Conservation (phyloP, 2,329 filamentous ascomycete genomes). For the Cladosporium sphaerospermum region DNA sequence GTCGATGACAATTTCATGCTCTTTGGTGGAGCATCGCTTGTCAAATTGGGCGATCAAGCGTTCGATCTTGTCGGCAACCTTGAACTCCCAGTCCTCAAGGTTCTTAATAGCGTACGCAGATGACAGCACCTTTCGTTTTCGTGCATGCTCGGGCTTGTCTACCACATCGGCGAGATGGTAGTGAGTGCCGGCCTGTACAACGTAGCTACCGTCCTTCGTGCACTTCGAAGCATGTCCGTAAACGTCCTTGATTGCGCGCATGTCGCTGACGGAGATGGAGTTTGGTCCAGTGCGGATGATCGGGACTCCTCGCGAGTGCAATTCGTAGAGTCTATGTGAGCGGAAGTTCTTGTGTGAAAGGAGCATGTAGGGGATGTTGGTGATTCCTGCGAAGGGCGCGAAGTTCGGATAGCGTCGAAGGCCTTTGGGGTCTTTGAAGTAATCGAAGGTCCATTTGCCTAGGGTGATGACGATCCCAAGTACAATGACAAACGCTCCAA, state of each 20-base stretch:
- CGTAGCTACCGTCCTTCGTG: slow-evolving; percentile 32
- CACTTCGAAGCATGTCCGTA: slow-evolving; percentile 34
- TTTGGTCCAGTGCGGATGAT: slow-evolving; percentile 45
- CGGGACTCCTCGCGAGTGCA: slow-evolving; percentile 39
- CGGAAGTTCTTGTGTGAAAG: slow-evolving; percentile 38
- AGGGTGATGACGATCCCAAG: slow-evolving; percentile 13
- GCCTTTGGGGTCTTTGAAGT: slow-evolving; percentile 42
- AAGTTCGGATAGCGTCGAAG: slow-evolving; percentile 45
- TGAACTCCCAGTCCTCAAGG: slow-evolving; percentile 36
- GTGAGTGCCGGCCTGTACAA: slow-evolving; percentile 27
- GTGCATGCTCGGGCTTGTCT: slow-evolving; percentile 34
- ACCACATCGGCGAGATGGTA: slow-evolving; percentile 34
- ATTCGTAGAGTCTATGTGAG: slow-evolving; percentile 34
- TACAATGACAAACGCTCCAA: slow-evolving; percentile 14
- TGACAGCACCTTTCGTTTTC: slow-evolving; percentile 35
- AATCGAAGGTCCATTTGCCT: slow-evolving; percentile 24
- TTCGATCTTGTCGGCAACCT: slow-evolving; percentile 33
- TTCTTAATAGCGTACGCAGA: slow-evolving; percentile 37
- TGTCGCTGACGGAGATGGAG: slow-evolving; percentile 37
- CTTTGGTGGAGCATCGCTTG: slow-evolving; percentile 22
- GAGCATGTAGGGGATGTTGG: slow-evolving; percentile 40
- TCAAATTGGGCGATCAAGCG: slow-evolving; percentile 33
- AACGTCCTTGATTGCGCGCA: slow-evolving; percentile 36
- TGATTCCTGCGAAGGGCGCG: slow-evolving; percentile 39
- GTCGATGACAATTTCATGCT: slow-evolving; percentile 29